A percentile compares a stretch with the other conserved stretches of the same genome.
Conservation (phyloP, 2,329 filamentous ascomycete species). For the Colletotrichum paranaense region DNA sequence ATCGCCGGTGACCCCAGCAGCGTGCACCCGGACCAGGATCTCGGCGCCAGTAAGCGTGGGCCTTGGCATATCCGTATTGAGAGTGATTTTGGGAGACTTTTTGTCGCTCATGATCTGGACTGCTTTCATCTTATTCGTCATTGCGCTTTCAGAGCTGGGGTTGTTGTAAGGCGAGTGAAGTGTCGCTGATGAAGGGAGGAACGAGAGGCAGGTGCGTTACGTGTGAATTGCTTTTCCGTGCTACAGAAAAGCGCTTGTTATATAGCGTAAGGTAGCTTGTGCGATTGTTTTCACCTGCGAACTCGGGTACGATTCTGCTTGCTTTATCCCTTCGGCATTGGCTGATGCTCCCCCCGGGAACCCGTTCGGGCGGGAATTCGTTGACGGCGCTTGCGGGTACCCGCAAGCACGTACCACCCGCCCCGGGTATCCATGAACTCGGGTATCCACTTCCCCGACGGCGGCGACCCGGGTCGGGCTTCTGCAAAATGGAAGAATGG, state of each 20-base stretch:
- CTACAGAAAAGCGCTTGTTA: no score
- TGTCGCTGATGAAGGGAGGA: not conserved
- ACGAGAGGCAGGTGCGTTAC: not conserved
- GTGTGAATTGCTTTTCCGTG: not conserved
- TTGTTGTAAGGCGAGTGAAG: not conserved
- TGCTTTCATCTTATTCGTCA: not conserved
- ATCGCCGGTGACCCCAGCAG: conserved; percentile 48
- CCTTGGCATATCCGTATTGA: conserved; percentile 31
- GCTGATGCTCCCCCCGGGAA: not conserved
- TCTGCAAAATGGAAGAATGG: not conserved
- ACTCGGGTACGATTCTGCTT: no score
- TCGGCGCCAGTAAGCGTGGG: conserved; percentile 34
- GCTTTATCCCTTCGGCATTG: not conserved
- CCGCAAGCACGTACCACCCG: not conserved
- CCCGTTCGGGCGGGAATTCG: not conserved
- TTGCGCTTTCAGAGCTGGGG: not conserved
- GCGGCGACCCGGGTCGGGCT: not conserved
- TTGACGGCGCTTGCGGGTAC: not conserved
- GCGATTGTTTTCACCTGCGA: no score
- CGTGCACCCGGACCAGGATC: conserved; percentile 45
- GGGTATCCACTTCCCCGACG: not conserved
- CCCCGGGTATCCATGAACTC: not conserved
- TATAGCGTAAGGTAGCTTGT: no score
- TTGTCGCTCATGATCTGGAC: conserved; percentile 11
- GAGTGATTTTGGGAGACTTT: conserved; percentile 34